A percentile compares a stretch with the other conserved stretches of the same genome.
phyloP scores from a whole-genome alignment of 164 flowering plant species.

The Houttuynia cordata region DNA sequence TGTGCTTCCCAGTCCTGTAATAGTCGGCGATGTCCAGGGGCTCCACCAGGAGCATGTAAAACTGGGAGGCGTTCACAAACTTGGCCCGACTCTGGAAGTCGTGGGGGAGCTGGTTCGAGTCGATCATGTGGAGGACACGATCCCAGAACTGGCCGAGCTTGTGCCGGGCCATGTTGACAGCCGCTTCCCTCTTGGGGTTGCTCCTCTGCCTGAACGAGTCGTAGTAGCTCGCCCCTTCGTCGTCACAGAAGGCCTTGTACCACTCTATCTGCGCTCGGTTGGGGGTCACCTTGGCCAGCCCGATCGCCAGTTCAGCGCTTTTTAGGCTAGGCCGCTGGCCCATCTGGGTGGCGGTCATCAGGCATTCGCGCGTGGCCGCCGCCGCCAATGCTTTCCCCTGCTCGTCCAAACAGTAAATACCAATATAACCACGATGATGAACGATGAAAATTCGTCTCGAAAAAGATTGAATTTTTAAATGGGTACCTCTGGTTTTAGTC shows the following conservation, averaged over 20 bases:
- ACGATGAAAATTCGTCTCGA: neutral
- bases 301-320: constrained; percentile 37
- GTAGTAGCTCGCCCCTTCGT: constrained; percentile 63
- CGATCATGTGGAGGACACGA: constrained; percentile 36
- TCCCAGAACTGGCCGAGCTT: constrained; percentile 65
- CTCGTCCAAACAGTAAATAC: neutral
- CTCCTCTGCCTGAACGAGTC: constrained; percentile 49
- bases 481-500: constrained; percentile 9
- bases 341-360: constrained; percentile 33
- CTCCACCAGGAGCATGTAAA: constrained; percentile 64
- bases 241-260: constrained; percentile 64
- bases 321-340: constrained; percentile 42
- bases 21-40: constrained; percentile 79
- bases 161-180: constrained; percentile 40
- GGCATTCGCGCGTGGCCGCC: constrained; percentile 26
- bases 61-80: constrained; percentile 62
- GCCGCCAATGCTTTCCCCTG: constrained; percentile 20
- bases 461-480: neutral
- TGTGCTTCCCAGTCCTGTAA: constrained; percentile 33
- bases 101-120: constrained; percentile 47
- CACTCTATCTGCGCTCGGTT: constrained; percentile 67
- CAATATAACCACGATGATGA: neutral
- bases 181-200: constrained; percentile 27
- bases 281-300: constrained; percentile 33
- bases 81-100: constrained; percentile 46